These are phyloP conservation scores for Penicillium silybi DNA, from an alignment of 495 filamentous ascomycete species.

Conservation along the genomic window DNA sequence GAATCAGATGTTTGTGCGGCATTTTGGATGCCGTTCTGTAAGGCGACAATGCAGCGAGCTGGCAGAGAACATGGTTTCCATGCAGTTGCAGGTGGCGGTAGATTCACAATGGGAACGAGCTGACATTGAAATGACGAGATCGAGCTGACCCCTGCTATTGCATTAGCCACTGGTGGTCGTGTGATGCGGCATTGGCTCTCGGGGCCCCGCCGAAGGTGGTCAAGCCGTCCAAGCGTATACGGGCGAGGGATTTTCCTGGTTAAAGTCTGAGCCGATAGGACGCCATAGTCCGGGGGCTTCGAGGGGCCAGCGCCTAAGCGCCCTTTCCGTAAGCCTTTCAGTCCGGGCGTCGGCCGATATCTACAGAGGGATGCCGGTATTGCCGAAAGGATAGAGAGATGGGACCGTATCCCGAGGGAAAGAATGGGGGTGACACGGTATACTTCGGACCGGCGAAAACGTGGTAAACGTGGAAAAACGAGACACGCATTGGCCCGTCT, in stretches of 20 bases:
- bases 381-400: background rate
- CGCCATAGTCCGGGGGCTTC: background rate
- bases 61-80: background rate
- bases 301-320: background rate
- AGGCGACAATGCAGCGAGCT: background rate
- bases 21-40: background rate
- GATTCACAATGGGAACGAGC: background rate
- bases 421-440: background rate
- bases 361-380: background rate
- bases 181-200: background rate
- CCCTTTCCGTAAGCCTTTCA: background rate
- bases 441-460: background rate
- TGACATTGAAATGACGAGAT: background rate
- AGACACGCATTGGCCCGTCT: background rate
- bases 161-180: background rate
- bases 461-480: too few species aligned
- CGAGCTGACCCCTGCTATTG: background rate
- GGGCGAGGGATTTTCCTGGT: background rate
- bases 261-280: background rate
- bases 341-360: background rate
- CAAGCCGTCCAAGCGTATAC: background rate
- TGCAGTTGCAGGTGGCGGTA: background rate
- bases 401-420: background rate
- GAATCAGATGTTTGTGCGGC: background rate
- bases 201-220: background rate